Base-by-base conservation (phyloP, 345 rosid species). In the Brassica juncea region DNA sequence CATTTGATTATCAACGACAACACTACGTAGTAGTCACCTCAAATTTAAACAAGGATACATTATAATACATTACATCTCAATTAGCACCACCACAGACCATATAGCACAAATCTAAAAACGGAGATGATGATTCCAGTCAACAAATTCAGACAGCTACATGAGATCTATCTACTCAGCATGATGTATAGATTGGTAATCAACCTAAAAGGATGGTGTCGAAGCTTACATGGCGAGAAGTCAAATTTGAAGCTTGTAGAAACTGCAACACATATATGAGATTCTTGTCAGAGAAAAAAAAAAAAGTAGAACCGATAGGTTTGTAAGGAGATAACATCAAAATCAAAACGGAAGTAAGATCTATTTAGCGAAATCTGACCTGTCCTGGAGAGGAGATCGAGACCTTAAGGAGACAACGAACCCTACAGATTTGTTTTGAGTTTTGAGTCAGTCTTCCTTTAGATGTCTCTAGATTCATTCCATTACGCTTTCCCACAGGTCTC, bases 191-290 rank as follows among this genome's bases (percentile, higher is more conserved):
- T 78, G 60, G 67, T 54, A 28, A 37, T 4, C 5, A 0, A 30
- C 9, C 12, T 0, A 2, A 60, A 0, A 39, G 0, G 37, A 65
- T 9, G 65, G 70, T 37, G 32, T 78, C 4, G 71, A 52, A 68
- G 14, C 78, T 80, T 80, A 80, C 82, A 80, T 80, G 74, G 65
- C 37, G 60, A 8, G 74, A 80, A 74, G 82, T 73, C 79, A 80
- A 80, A 49, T 61, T 4, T 70, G 74, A 27, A 52, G 79, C 49
- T 42, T 74, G 28, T 8, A 27, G 25, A 3, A 32, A 5, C 82
- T 73, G 78, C 75, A 34, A 73, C 32, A 67, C 32, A 73, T 14
- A 73, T 0, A 34, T 14, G 72, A 32, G 44, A 47, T 11, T 25
- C 6, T 32, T 49, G 49, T 73, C 60, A 80, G 66, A 68, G 8